Evolutionary conservation across 2,329 filamentous ascomycete species (phyloP).

Genomic region (Daldinia sp.): DNA sequence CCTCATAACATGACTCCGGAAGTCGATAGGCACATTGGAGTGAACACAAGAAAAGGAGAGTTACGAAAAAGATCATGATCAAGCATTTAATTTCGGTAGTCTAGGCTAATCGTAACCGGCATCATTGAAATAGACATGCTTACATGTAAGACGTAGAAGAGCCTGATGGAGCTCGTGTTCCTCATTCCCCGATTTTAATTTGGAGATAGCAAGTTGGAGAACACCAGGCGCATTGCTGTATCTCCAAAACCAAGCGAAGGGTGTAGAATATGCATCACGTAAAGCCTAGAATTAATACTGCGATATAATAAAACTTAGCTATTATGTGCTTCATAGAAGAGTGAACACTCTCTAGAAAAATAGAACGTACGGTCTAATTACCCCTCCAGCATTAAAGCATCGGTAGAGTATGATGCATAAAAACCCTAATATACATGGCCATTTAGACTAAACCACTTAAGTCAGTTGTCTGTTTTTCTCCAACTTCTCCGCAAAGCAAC

Average conservation of each 20-base stretch:
- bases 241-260: not conserved
- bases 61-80: too few species aligned
- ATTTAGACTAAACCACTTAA: slow-evolving; percentile 27
- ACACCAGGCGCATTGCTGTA: not conserved
- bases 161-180: not conserved
- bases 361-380: slow-evolving; percentile 18
- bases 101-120: too few species aligned
- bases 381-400: slow-evolving; percentile 28
- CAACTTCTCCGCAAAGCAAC: slow-evolving; percentile 20
- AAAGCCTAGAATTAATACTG: not conserved
- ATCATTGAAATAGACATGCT: not conserved
- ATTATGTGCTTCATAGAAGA: slow-evolving; percentile 6
- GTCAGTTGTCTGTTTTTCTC: slow-evolving; percentile 25
- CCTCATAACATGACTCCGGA: too few species aligned
- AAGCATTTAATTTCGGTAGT: too few species aligned
- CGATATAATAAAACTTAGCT: not conserved
- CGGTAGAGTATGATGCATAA: slow-evolving; percentile 13
- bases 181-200: not conserved
- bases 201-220: not conserved
- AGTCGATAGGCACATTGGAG: too few species aligned
- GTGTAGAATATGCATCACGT: not conserved
- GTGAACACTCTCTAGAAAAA: not conserved
- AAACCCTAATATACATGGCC: slow-evolving; percentile 22
- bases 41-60: too few species aligned
- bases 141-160: not conserved